Conservation (phyloP, 495 filamentous ascomycete species). For the Stereocaulon alpinum region DNA sequence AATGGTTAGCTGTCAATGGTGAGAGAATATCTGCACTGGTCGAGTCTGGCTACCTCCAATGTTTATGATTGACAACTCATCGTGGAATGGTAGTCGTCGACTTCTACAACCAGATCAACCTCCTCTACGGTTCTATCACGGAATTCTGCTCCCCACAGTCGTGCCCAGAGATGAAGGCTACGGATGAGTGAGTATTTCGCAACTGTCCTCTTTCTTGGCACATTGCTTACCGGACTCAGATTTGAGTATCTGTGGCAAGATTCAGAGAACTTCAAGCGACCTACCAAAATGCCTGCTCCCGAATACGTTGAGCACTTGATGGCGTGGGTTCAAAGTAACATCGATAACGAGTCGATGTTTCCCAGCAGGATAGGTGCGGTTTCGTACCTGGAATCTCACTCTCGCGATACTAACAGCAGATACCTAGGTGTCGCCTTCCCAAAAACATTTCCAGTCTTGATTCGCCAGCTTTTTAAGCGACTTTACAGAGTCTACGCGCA, state of each 20-base stretch:
- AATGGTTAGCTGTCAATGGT: slow-evolving; percentile 97
- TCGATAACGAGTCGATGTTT: slow-evolving; percentile 92
- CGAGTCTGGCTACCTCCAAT: neutral
- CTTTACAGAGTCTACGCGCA: slow-evolving; percentile 98
- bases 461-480: slow-evolving; percentile 94
- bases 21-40: slow-evolving; percentile 19
- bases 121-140: slow-evolving; percentile 96
- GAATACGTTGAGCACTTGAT: slow-evolving; percentile 97
- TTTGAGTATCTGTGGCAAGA: slow-evolving; percentile 99
- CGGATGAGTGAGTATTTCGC: slow-evolving; percentile 67
- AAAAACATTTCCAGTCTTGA: slow-evolving; percentile 74
- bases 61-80: slow-evolving; percentile 1
- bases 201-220: neutral
- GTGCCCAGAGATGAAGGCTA: slow-evolving; percentile 99
- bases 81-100: slow-evolving; percentile 53
- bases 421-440: slow-evolving; percentile 80
- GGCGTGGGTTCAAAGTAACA: slow-evolving; percentile 89
- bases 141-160: slow-evolving; percentile 96
- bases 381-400: neutral
- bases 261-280: slow-evolving; percentile 79
- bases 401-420: slow-evolving; percentile 12
- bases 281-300: slow-evolving; percentile 95
- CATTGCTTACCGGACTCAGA: slow-evolving; percentile 32
- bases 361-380: slow-evolving; percentile 74
- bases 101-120: slow-evolving; percentile 99